These are phyloP conservation scores for Chytriomyces sp. DNA, from an alignment of 192 early-diverging fungal species.

Conservation along the genomic window DNA sequence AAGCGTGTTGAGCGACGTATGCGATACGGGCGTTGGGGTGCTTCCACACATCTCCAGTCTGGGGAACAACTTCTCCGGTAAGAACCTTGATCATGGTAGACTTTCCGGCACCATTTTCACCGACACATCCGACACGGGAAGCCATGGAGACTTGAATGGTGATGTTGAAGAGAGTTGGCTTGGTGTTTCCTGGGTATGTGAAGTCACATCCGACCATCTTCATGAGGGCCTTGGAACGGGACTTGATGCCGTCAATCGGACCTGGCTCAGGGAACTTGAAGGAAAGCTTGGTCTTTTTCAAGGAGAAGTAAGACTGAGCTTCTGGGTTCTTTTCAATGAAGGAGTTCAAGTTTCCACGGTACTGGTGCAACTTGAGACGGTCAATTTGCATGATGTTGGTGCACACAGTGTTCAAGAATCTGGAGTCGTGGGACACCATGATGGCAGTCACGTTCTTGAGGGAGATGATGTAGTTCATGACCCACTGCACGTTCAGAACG, in stretches of 20 bases:
- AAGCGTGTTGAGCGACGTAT: slow-evolving; percentile 86
- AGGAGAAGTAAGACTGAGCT: slow-evolving; percentile 78
- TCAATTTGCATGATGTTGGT: slow-evolving; percentile 87
- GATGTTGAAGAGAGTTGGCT: slow-evolving; percentile 65
- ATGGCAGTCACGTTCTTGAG: slow-evolving; percentile 78
- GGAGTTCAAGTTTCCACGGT: slow-evolving; percentile 80
- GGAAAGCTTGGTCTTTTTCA: slow-evolving; percentile 63
- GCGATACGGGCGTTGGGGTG: slow-evolving; percentile 86
- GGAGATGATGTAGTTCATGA: slow-evolving; percentile 74
- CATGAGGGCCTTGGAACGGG: slow-evolving; percentile 78
- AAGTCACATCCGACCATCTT: slow-evolving; percentile 77
- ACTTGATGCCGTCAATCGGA: slow-evolving; percentile 78
- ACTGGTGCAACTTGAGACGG: slow-evolving; percentile 77
- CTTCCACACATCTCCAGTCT: slow-evolving; percentile 74
- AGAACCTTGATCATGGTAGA: slow-evolving; percentile 84
- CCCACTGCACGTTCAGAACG: slow-evolving; percentile 66
- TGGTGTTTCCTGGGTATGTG: slow-evolving; percentile 73
- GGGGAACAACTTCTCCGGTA: slow-evolving; percentile 73
- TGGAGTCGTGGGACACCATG: slow-evolving; percentile 87
- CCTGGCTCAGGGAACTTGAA: slow-evolving; percentile 81
- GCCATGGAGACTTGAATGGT: slow-evolving; percentile 72
- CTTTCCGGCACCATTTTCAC: slow-evolving; percentile 86
- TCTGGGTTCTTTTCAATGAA: slow-evolving; percentile 78
- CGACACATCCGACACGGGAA: slow-evolving; percentile 81
- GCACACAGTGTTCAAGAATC: slow-evolving; percentile 80